phyloP scores from a whole-genome alignment of 805 yeast species.

The Cyberlindnera sargentensis region DNA sequence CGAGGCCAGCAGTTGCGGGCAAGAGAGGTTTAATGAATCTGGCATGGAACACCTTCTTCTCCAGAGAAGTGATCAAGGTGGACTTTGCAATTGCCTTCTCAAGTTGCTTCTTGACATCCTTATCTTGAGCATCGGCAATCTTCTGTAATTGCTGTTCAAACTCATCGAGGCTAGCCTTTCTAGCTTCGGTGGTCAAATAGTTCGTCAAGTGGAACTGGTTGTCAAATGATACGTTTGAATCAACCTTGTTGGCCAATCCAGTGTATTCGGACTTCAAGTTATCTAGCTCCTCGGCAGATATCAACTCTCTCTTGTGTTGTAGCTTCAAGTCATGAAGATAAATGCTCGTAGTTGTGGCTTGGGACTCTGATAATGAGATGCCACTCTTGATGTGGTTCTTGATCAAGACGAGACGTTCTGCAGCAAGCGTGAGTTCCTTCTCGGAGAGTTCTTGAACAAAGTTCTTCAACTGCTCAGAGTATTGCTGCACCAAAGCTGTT shows the following conservation, averaged over 20 bases:
- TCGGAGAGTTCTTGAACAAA: slow-evolving; percentile 23
- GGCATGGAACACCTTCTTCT: slow-evolving; percentile 27
- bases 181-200: slow-evolving; percentile 30
- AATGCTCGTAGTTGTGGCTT: slow-evolving; percentile 48
- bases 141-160: slow-evolving; percentile 14
- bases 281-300: slow-evolving; percentile 27
- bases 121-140: slow-evolving; percentile 15
- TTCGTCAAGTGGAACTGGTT: slow-evolving; percentile 33
- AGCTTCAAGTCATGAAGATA: slow-evolving; percentile 35
- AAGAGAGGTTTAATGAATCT: slow-evolving; percentile 48
- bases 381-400: slow-evolving; percentile 56
- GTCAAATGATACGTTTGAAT: slow-evolving; percentile 42
- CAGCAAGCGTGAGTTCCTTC: slow-evolving; percentile 30
- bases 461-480: slow-evolving; percentile 26
- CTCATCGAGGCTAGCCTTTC: slow-evolving; percentile 20
- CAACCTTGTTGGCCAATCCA: slow-evolving; percentile 31
- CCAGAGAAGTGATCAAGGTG: slow-evolving; percentile 24
- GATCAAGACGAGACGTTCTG: slow-evolving; percentile 46
- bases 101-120: slow-evolving; percentile 32
- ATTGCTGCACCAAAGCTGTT: slow-evolving; percentile 22
- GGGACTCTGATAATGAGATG: slow-evolving; percentile 47
- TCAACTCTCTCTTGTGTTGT: slow-evolving; percentile 7
- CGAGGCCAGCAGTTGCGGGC: slow-evolving; percentile 41
- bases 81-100: slow-evolving; percentile 34
- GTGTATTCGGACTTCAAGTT: slow-evolving; percentile 26